Percentiles rank a stretch among this genome's conserved stretches.
These are phyloP conservation scores for Pezicula rhizophila DNA, from an alignment of 2,329 filamentous ascomycete species.

Conservation along the genomic window DNA sequence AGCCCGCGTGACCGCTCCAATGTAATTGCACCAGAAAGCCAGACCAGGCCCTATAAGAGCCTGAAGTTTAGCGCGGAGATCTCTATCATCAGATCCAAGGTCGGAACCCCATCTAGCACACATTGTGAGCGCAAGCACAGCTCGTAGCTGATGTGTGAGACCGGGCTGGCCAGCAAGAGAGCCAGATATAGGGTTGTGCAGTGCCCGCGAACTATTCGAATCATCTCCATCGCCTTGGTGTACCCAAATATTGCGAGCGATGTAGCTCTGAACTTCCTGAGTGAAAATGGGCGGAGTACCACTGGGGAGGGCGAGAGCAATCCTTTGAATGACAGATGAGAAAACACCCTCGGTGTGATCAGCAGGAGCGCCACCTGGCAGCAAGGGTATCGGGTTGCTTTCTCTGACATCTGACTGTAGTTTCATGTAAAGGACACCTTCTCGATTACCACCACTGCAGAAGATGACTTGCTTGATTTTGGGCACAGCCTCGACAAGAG, in stretches of 20 bases:
- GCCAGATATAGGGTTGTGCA: conserved; percentile 68
- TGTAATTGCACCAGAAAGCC: conserved; percentile 26
- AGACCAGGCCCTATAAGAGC: conserved; percentile 18
- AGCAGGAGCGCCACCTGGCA: conserved; percentile 17
- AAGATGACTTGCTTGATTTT: conserved; percentile 71
- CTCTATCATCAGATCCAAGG: conserved; percentile 40
- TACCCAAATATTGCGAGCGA: conserved; percentile 46
- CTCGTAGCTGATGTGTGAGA: conserved; percentile 65
- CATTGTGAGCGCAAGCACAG: conserved; percentile 63
- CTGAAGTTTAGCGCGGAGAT: conserved; percentile 16
- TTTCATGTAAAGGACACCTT: conserved; percentile 72
- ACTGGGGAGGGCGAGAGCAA: conserved; percentile 14
- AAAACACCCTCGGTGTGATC: conserved; percentile 32
- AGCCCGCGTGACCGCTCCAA: conserved; percentile 18
- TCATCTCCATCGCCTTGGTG: conserved; percentile 42
- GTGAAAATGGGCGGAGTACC: conserved; percentile 32
- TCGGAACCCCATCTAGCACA: conserved; percentile 70
- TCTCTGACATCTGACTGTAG: conserved; percentile 54
- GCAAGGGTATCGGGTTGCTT: conserved; percentile 54
- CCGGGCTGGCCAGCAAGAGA: conserved; percentile 61
- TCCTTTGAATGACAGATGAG: conserved; percentile 13
- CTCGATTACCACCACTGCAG: conserved; percentile 80
- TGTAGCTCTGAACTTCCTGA: conserved; percentile 36
- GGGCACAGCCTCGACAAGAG: conserved; percentile 64
- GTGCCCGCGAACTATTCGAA: conserved; percentile 57